Evolutionary conservation across 2,329 filamentous ascomycete species (phyloP).

Genomic region (Thelonectria blattea): DNA sequence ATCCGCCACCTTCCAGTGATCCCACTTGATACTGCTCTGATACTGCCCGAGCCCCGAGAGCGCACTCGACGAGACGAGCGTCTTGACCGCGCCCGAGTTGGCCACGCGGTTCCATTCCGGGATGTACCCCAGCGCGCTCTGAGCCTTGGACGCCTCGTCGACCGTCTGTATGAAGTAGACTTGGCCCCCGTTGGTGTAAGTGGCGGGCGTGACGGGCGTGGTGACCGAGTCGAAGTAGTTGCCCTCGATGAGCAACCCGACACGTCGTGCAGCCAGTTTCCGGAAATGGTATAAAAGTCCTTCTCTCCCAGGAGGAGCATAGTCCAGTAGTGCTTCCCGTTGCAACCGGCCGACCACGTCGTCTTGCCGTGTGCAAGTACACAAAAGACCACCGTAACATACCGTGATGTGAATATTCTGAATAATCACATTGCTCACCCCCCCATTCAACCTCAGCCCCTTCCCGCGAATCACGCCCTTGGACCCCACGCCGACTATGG

Average conservation of each 20-base stretch:
- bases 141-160: slow-evolving; percentile 21
- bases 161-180: slow-evolving; percentile 37
- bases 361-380: slow-evolving; percentile 42
- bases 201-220: slow-evolving; percentile 36
- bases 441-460: slow-evolving; percentile 54
- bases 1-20: slow-evolving; percentile 16
- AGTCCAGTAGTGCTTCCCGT: slow-evolving; percentile 63
- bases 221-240: slow-evolving; percentile 62
- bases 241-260: slow-evolving; percentile 61
- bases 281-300: slow-evolving; percentile 56
- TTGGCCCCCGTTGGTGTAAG: slow-evolving; percentile 25
- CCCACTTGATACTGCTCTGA: slow-evolving; percentile 12
- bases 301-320: slow-evolving; percentile 57
- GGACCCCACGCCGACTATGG: slow-evolving; percentile 58
- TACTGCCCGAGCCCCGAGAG: slow-evolving; percentile 13
- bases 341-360: slow-evolving; percentile 61
- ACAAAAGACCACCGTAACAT: no score
- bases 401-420: slow-evolving; percentile 60
- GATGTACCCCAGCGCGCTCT: background rate
- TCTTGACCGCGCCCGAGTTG: slow-evolving; percentile 18
- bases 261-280: slow-evolving; percentile 65
- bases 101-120: slow-evolving; percentile 12
- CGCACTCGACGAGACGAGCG: slow-evolving; percentile 13
- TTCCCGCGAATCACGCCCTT: slow-evolving; percentile 59
- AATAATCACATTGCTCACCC: slow-evolving; percentile 63